Conservation (phyloP, 192 early-diverging fungal species). For the Rhizoclosmatium sp. region DNA sequence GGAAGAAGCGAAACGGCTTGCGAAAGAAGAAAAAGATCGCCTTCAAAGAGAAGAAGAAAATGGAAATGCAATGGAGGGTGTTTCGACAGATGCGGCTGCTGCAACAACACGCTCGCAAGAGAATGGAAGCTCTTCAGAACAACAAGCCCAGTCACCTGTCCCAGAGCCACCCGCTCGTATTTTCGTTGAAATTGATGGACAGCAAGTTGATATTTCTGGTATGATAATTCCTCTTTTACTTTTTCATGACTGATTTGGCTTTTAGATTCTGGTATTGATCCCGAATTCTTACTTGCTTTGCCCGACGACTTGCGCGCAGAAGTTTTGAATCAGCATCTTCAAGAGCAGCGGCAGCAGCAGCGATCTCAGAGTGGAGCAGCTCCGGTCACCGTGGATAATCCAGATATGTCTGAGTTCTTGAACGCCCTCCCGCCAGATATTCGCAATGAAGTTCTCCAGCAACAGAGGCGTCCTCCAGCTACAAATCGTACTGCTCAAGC, state of each 20-base stretch:
- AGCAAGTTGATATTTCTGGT: conserved; percentile 88
- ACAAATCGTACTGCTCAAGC: conserved; percentile 7
- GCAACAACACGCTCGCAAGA: background rate
- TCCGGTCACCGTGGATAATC: conserved; percentile 34
- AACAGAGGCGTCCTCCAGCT: conserved; percentile 66
- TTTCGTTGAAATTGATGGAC: conserved; percentile 77
- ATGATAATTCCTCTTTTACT: conserved; percentile 9
- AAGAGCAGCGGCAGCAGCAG: conserved; percentile 58
- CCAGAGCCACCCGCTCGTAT: conserved; percentile 43
- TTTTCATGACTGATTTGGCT: conserved; percentile 4
- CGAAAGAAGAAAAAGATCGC: conserved; percentile 33
- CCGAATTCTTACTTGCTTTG: conserved; percentile 90
- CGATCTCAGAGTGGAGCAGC: conserved; percentile 34
- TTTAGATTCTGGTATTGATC: conserved; percentile 85
- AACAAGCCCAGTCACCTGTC: conserved; percentile 27
- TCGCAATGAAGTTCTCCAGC: conserved; percentile 83
- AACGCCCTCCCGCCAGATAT: conserved; percentile 91
- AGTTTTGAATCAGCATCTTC: conserved; percentile 84
- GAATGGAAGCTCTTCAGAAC: background rate
- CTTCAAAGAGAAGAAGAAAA: conserved; percentile 35
- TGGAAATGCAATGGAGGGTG: conserved; percentile 45
- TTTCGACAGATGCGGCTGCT: conserved; percentile 33
- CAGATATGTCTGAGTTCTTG: conserved; percentile 75
- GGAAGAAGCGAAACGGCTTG: conserved; percentile 3
- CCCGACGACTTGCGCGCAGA: conserved; percentile 95